Evolutionary conservation across 2,329 filamentous ascomycete species (phyloP), one percentile per base, ranked within the genome.

Genomic region (Xylaria sp.): DNA sequence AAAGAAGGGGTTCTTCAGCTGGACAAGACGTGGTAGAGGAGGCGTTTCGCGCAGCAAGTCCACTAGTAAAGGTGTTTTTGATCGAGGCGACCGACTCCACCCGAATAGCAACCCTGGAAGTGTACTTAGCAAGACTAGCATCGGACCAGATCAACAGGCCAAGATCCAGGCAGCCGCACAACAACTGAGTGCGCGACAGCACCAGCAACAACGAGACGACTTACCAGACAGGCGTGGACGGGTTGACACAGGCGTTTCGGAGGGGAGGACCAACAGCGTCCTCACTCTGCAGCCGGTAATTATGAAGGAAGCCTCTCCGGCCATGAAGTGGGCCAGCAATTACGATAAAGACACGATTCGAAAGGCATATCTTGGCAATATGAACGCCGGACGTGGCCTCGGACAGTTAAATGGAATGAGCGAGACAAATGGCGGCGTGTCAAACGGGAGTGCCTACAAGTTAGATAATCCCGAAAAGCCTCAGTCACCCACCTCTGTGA

Each of bases 321-420:
- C 95, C 1, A 90, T 99, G 88, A 96, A 97, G 76, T 99, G 95
- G 95, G 92, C 94, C 31, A 94, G 84, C 76, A 93, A 93, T 71
- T 98, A 97, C 74, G 95, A 98, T 77, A 96, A 95, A 77, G 89
- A 95, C 71, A 83, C 89, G 7, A 89, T 96, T 64, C 88, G 93
- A 55, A 88, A 92, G 66, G 88, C 91, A n/a, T 98, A 98, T 76
- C 82, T 98, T 53, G 86, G 87, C 46, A 89, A 96, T 72, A 80
- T 79, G 48, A 86, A 83, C 67, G 88, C 90, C 41, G 93, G 93
- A 21, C 90, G 86, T 60, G 91, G 91, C 11, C 65, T 79, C 19
- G 81, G 79, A 1, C 76, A 79, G 38, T 79, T 80, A 17, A 81
- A 79, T 1, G 76, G 79, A 40, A 79, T 81, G 11, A 76, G 82